phyloP scores from a whole-genome alignment of 2,329 filamentous ascomycete genomes.

The Diplodia intermedia region DNA sequence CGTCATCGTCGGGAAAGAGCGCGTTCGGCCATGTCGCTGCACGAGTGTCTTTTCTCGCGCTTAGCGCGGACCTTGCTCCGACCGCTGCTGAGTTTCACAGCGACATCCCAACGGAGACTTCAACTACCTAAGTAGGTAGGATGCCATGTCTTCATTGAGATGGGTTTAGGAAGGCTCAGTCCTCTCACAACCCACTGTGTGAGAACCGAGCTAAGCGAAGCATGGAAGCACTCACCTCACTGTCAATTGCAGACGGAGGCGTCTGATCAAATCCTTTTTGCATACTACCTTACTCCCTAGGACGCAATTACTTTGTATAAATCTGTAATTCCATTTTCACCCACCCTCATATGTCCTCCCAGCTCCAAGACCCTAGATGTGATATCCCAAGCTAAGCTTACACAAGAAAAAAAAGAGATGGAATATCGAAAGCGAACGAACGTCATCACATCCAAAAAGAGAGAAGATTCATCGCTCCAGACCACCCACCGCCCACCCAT shows the following conservation, averaged over 20 bases:
- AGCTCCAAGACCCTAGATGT: background rate
- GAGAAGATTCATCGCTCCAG: background rate
- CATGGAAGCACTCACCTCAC: background rate
- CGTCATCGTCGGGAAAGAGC: background rate
- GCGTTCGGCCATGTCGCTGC: background rate
- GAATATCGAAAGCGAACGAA: background rate
- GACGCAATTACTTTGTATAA: background rate
- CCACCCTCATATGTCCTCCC: background rate
- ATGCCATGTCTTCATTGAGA: too few relatives aligned
- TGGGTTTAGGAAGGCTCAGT: too few relatives aligned
- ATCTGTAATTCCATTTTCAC: background rate
- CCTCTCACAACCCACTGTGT: too few relatives aligned
- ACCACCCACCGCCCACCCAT: background rate
- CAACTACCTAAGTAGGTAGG: too few relatives aligned
- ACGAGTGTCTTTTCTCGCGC: background rate
- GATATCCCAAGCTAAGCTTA: conserved; percentile 2
- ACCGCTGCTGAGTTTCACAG: too few relatives aligned
- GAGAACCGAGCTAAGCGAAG: background rate
- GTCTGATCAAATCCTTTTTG: background rate
- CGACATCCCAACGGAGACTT: too few relatives aligned
- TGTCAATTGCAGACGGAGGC: background rate
- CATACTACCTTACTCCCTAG: background rate
- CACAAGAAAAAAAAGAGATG: conserved; percentile 9
- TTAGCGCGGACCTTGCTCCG: background rate
- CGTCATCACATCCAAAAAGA: background rate